A percentile compares a stretch with the other conserved stretches of the same genome.
phyloP scores from a whole-genome alignment of 2,329 filamentous ascomycete genomes.

The Penicillium decumbens region DNA sequence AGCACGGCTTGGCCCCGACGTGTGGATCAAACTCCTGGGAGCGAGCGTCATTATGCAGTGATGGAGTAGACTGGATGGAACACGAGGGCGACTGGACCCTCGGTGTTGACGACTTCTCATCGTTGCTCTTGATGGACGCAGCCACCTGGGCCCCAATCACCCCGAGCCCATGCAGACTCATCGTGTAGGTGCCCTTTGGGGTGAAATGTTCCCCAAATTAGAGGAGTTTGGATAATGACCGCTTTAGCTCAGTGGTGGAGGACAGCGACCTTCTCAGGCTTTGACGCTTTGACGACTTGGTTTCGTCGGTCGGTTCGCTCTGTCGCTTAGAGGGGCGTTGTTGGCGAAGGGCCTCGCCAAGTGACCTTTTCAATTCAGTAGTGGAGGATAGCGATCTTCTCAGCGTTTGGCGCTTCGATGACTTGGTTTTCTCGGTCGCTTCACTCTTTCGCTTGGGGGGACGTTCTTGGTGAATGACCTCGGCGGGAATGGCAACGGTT shows the following conservation, averaged over 20 bases:
- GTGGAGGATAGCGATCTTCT: conserved; percentile 8
- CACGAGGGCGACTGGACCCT: conserved; percentile 9
- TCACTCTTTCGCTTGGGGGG: conserved; percentile 2
- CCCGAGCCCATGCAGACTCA: conserved; percentile 25
- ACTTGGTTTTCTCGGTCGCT: conserved; percentile 2
- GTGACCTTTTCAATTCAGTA: conserved; percentile 4
- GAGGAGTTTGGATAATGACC: conserved; percentile 13
- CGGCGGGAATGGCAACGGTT: conserved; percentile 14
- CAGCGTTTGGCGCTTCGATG: conserved; percentile 9
- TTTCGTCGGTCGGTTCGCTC: conserved; percentile 2
- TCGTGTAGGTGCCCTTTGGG: conserved; percentile 1
- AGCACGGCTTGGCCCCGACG: conserved; percentile 39
- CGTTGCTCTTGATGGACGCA: conserved; percentile 20
- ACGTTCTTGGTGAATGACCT: conserved; percentile 13
- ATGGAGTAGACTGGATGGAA: conserved; percentile 11
- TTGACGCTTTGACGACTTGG: conserved; percentile 8
- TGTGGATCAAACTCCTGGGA: conserved; percentile 37
- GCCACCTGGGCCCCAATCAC: conserved; percentile 27
- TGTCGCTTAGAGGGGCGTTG: not conserved
- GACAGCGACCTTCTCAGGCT: conserved; percentile 11
- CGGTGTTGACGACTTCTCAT: conserved; percentile 17
- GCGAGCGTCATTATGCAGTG: conserved; percentile 3
- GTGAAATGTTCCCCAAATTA: conserved; percentile 1
- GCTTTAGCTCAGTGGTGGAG: conserved; percentile 3
- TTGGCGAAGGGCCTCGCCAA: conserved; percentile 13